phyloP scores from a whole-genome alignment of 345 rosid species.

The Capsella bursapastoris region DNA sequence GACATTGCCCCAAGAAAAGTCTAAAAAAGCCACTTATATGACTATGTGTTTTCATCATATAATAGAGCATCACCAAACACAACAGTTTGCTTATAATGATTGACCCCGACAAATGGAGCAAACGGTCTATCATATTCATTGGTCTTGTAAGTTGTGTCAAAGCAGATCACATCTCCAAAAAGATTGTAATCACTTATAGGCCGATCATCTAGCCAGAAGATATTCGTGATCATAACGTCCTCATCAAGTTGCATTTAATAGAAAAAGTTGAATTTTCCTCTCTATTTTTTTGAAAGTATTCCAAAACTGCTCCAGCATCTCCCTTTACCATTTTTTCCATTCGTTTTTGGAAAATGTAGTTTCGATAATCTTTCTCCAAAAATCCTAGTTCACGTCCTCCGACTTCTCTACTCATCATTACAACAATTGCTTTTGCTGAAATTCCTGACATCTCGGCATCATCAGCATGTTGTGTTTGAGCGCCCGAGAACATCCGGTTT shows the following conservation, averaged over 20 bases:
- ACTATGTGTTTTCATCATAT: background rate
- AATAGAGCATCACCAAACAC: slow-evolving; percentile 1
- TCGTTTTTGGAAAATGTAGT: background rate
- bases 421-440: slow-evolving; percentile 8
- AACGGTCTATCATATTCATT: background rate
- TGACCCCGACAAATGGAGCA: background rate
- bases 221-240: background rate
- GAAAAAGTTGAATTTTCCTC: background rate
- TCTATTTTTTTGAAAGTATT: background rate
- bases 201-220: background rate
- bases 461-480: slow-evolving; percentile 8
- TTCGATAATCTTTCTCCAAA: slow-evolving; percentile 2
- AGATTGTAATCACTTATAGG: background rate
- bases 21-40: background rate
- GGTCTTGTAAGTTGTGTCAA: background rate
- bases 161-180: background rate
- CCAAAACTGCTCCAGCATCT: background rate
- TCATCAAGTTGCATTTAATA: background rate
- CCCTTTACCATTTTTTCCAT: background rate
- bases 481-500: background rate
- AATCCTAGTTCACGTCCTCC: slow-evolving; percentile 1
- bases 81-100: background rate
- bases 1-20: slow-evolving; percentile 4
- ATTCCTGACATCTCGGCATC: slow-evolving; percentile 12
- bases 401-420: slow-evolving; percentile 10